Evolutionary conservation across 257 asterid genomes (phyloP).

Genomic region (Solanum arcanum): DNA sequence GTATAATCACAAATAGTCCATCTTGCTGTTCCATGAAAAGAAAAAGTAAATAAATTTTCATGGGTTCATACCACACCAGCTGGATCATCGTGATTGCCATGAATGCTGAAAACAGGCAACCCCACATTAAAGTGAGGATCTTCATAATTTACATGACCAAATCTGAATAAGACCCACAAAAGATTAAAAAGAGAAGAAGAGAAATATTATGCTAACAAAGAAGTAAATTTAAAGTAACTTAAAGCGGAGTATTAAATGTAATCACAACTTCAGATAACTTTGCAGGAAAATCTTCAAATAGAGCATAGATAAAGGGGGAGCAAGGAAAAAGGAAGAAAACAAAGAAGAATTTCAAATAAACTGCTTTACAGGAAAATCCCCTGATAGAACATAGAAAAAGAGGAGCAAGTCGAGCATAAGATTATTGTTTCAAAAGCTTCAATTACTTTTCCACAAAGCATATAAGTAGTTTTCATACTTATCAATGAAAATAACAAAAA

Average conservation of each 20-base stretch:
- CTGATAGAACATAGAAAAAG: not conserved
- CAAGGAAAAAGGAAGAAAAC: not conserved
- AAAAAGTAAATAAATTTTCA: not conserved
- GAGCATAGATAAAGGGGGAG: not conserved
- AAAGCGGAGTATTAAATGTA: not conserved
- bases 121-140: conserved; percentile 99
- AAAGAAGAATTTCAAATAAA: not conserved
- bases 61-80: conserved; percentile 96
- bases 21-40: not conserved
- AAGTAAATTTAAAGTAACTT: not conserved
- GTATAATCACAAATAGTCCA: not conserved
- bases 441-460: not conserved
- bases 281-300: not conserved
- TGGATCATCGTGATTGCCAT: conserved; percentile 99
- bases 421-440: not conserved
- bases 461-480: not conserved
- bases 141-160: conserved; percentile 97
- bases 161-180: conserved; percentile 32
- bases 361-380: not conserved
- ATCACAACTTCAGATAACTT: not conserved
- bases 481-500: not conserved
- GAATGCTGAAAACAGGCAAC: conserved; percentile 97
- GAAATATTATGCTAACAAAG: not conserved
- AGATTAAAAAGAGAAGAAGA: not conserved
- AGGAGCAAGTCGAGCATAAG: not conserved